Percentiles rank a stretch among this genome's conserved stretches.
phyloP scores from a whole-genome alignment of 2,329 filamentous ascomycete genomes.

The Aspergillus ibericus region DNA sequence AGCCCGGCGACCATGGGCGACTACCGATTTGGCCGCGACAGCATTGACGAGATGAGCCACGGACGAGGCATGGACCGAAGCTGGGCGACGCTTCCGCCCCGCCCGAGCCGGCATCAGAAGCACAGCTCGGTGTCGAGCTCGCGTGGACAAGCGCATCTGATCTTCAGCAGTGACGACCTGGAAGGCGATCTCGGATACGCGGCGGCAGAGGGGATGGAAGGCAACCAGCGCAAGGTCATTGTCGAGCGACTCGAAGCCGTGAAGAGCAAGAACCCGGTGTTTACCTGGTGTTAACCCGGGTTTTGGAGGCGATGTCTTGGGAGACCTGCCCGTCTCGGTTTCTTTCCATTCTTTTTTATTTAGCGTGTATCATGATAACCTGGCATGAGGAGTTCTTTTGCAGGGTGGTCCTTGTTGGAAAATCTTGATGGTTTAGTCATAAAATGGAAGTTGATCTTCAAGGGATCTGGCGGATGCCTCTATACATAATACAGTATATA shows the following conservation, averaged over 20 bases:
- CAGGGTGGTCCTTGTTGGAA: conserved; percentile 21
- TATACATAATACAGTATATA: conserved; percentile 8
- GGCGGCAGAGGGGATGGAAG: conserved; percentile 90
- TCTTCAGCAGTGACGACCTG: conserved; percentile 69
- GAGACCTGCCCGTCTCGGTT: conserved; percentile 5
- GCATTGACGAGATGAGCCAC: conserved; percentile 30
- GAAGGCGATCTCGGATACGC: conserved; percentile 94
- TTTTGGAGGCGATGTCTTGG: conserved; percentile 1
- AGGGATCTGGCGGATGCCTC: background rate
- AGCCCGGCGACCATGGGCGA: conserved; percentile 38
- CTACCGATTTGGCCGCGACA: conserved; percentile 30
- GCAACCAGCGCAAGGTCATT: conserved; percentile 88
- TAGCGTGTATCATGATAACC: conserved; percentile 28
- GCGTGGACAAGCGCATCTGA: conserved; percentile 39
- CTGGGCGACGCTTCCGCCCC: conserved; percentile 39
- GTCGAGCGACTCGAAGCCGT: conserved; percentile 94
- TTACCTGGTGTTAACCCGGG: conserved; percentile 80
- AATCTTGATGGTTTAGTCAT: conserved; percentile 34
- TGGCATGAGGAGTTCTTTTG: conserved; percentile 25
- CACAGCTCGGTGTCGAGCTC: conserved; percentile 44
- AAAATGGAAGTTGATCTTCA: conserved; percentile 26
- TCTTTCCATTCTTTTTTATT: conserved; percentile 16
- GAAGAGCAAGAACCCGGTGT: conserved; percentile 92
- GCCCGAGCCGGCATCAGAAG: conserved; percentile 33
- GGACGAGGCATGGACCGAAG: conserved; percentile 38